Percentiles rank a stretch among this genome's conserved stretches.
Conservation (phyloP, 1,139 yeast species). For the Debaryomyces coudertii region DNA sequence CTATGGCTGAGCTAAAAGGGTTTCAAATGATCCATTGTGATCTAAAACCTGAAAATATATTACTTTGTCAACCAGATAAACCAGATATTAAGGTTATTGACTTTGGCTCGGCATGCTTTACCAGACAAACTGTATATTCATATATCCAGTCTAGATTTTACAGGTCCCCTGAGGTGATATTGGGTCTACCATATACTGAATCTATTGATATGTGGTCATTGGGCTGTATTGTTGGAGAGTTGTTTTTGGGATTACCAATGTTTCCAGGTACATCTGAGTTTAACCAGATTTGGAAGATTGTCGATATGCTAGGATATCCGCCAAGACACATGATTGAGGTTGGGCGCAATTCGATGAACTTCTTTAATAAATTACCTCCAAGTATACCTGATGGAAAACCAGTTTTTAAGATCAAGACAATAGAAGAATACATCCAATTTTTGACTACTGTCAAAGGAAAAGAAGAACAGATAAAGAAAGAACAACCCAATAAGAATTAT, state of each 20-base stretch:
- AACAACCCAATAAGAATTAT: constrained; percentile 82
- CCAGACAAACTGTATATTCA: constrained; percentile 85
- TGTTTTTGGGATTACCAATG: constrained; percentile 89
- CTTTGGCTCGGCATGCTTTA: constrained; percentile 96
- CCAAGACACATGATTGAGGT: constrained; percentile 97
- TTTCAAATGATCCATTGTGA: constrained; percentile 94
- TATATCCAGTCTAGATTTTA: constrained; percentile 95
- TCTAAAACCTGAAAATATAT: constrained; percentile 91
- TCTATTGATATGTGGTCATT: constrained; percentile 98
- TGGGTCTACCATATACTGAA: constrained; percentile 89
- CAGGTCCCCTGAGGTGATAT: constrained; percentile 91
- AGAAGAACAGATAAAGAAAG: constrained; percentile 60
- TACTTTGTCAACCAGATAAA: constrained; percentile 77
- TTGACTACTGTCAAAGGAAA: constrained; percentile 31
- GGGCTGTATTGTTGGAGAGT: constrained; percentile 94
- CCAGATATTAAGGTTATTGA: constrained; percentile 93
- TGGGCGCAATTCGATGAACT: constrained; percentile 81
- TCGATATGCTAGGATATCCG: constrained; percentile 82
- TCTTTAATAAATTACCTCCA: constrained; percentile 53
- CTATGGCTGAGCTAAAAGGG: constrained; percentile 77
- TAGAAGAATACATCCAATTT: constrained; percentile 44
- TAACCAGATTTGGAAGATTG: constrained; percentile 82
- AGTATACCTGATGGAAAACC: constrained; percentile 33
- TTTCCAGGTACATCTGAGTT: constrained; percentile 96
- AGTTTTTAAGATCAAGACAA: constrained; percentile 33